Evolutionary conservation across 2,329 filamentous ascomycete genomes (phyloP).

Genomic region (Cercospora zeina): DNA sequence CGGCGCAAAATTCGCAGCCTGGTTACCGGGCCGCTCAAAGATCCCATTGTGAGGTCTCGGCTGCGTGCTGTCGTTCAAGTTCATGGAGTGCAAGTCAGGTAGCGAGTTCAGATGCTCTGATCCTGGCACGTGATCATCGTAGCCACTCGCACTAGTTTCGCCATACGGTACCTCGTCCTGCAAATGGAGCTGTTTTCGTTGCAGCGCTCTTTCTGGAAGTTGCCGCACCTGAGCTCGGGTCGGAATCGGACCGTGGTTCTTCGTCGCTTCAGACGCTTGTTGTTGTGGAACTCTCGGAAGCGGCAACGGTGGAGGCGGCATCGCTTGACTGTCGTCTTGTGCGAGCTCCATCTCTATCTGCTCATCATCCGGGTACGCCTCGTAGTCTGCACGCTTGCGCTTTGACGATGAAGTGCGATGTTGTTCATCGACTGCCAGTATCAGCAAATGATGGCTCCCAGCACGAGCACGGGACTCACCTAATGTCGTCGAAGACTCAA

Average conservation of each 20-base stretch:
- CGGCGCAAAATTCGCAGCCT: background rate
- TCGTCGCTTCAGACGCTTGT: background rate
- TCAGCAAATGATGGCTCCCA: background rate
- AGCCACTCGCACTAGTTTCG: background rate
- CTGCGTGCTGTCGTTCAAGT: background rate
- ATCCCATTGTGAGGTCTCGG: background rate
- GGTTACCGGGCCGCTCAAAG: background rate
- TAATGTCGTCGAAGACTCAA: slow-evolving; percentile 24
- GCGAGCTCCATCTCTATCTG: background rate
- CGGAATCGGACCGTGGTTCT: background rate
- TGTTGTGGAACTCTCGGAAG: background rate
- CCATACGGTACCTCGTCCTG: background rate
- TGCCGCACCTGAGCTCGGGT: background rate
- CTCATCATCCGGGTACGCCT: slow-evolving; percentile 24
- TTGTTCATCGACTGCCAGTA: slow-evolving; percentile 21
- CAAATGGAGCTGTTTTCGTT: background rate
- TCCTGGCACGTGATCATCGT: background rate
- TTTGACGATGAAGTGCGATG: slow-evolving; percentile 36
- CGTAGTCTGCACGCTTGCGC: slow-evolving; percentile 36
- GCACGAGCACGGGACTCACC: slow-evolving; percentile 10
- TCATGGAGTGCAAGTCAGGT: slow-evolving; percentile 7
- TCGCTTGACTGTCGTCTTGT: background rate
- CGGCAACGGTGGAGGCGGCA: slow-evolving; percentile 19
- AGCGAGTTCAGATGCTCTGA: background rate
- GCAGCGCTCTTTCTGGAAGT: background rate